These are phyloP conservation scores for Cystobasidium pallidum DNA, from an alignment of 1,284 basidiomycete genomes.

Conservation along the genomic window DNA sequence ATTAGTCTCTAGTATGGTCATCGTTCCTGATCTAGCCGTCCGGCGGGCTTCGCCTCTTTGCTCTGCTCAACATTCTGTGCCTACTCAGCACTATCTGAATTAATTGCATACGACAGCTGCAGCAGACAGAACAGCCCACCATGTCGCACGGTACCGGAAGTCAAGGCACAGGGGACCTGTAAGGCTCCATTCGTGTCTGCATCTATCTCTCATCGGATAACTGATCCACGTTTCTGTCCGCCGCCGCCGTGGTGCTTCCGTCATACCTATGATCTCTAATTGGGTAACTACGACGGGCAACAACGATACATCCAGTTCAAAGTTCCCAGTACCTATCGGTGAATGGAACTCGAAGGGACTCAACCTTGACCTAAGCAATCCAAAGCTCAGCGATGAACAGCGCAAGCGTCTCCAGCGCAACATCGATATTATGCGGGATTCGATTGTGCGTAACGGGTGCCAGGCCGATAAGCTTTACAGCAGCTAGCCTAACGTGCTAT, in stretches of 20 bases:
- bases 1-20: too few relatives aligned
- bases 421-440: slow-evolving; percentile 42
- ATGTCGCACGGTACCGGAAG: slow-evolving; percentile 32
- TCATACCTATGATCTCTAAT: slow-evolving; percentile 5
- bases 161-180: slow-evolving; percentile 33
- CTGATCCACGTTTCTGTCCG: slow-evolving; percentile 19
- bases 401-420: slow-evolving; percentile 60
- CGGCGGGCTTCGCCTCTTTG: not conserved
- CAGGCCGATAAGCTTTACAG: not conserved
- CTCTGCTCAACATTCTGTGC: slow-evolving; percentile 2
- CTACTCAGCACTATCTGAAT: not conserved
- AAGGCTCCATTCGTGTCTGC: not conserved
- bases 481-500: not conserved
- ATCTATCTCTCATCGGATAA: not conserved
- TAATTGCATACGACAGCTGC: not conserved
- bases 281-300: too few relatives aligned
- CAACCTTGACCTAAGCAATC: slow-evolving; percentile 55
- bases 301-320: slow-evolving; percentile 6
- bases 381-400: slow-evolving; percentile 66
- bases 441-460: slow-evolving; percentile 18
- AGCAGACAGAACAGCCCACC: not conserved
- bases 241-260: not conserved
- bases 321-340: slow-evolving; percentile 36
- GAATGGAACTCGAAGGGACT: slow-evolving; percentile 36
- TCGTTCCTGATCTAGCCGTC: too few relatives aligned